Evolutionary conservation across 1,139 yeast species (phyloP), one percentile per base, ranked within the genome.

Genomic region (Pneumocystis murina): DNA sequence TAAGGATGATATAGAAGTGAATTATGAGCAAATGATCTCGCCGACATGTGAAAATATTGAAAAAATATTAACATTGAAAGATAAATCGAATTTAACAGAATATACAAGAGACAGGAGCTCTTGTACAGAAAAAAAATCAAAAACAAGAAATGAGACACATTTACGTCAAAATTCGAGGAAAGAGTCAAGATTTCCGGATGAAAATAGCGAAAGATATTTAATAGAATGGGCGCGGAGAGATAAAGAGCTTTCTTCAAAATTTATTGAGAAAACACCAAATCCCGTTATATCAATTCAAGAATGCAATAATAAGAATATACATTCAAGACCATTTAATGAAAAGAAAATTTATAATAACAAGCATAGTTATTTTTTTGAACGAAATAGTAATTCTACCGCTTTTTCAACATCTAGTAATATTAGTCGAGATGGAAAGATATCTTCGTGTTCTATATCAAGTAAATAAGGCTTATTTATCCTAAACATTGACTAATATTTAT

Each of bases 221-320:
- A 10, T 58, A 40, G 43, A 58, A 20, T 58, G 60, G 60, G 60
- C 60, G 5, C 60, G 39, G 10, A 39, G 60, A 10, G 60, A 58
- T 58, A 40, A 58, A 58, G 60, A 58, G 7, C 60, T 58, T 40
- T 38, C 30, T 12, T 38, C 43, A 12, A 58, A 30, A 12, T 40
- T 40, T 30, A 38, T 58, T 30, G 55, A 48, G 8, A 48, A 48
- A 48, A 16, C 55, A 12, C 60, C 60, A 28, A 38, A 58, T 58
- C 39, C 60, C 2, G 17, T 40, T 20, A 58, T 20, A 10, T 20
- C 41, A 10, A 38, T 40, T 38, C 60, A 58, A 58, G 60, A 58
- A 30, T 36, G 14, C 4, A 20, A n/a, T 12, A 8, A 12, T 10
- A 58, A 40, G n/a, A 58, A 40, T 58, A 38, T 30, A 20, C 16